A percentile compares a stretch with the other conserved stretches of the same genome.
These are phyloP conservation scores for Mercurialis annua DNA, from an alignment of 345 rosid genomes.

Conservation along the genomic window DNA sequence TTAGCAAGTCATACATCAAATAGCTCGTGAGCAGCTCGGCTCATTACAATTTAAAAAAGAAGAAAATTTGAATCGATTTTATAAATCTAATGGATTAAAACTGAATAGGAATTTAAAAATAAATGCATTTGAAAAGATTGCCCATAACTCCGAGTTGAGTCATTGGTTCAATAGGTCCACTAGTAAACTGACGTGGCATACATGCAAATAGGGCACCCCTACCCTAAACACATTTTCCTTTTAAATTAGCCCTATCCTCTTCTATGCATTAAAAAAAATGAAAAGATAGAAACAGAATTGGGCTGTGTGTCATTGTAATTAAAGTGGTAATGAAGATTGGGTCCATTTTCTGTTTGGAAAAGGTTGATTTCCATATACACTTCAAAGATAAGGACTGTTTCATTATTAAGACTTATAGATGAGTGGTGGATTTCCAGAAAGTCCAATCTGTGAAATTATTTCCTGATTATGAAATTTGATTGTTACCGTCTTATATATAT, in stretches of 20 bases:
- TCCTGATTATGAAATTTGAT: background rate
- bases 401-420: background rate
- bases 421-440: background rate
- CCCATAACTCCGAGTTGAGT: too few species aligned
- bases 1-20: too few species aligned
- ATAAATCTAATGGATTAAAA: too few species aligned
- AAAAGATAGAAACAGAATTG: background rate
- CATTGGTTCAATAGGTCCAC: background rate
- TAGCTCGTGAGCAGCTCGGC: too few species aligned
- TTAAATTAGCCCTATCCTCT: background rate
- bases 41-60: too few species aligned
- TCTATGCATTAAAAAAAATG: background rate
- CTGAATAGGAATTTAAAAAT: too few species aligned
- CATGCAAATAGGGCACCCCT: background rate
- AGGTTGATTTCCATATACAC: background rate
- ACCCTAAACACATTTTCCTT: background rate
- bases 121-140: too few species aligned
- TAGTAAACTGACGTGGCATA: background rate
- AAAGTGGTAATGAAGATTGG: background rate
- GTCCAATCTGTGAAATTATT: too few species aligned
- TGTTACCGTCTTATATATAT: slow-evolving; percentile 1
- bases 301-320: background rate
- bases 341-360: background rate
- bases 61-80: too few species aligned
- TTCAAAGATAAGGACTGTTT: background rate